Conservation (phyloP, 176 grass and related monocot species). For the Triticum timopheevii region DNA sequence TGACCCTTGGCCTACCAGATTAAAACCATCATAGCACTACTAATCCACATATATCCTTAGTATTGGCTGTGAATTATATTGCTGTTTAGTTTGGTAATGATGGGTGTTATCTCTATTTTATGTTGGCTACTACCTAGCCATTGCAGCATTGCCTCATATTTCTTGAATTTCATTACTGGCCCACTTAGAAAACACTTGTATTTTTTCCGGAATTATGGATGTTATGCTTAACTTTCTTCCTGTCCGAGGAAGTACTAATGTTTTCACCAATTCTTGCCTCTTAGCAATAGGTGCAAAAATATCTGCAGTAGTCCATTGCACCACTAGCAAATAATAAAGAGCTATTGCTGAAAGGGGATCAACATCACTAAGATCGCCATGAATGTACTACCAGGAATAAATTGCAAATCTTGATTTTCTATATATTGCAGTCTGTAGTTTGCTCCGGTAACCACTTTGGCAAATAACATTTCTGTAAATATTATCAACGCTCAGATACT, state of each 20-base stretch:
- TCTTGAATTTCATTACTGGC: neutral
- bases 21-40: neutral
- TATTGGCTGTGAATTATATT: neutral
- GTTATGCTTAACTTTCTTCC: neutral
- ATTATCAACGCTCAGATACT: neutral
- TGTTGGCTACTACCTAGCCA: neutral
- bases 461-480: neutral
- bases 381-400: neutral
- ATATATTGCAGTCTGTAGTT: neutral
- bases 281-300: neutral
- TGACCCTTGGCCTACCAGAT: neutral
- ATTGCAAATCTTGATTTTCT: constrained; percentile 2
- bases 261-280: neutral
- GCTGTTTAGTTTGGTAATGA: neutral
- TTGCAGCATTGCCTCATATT: neutral
- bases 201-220: neutral
- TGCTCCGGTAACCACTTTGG: neutral
- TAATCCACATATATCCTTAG: constrained; percentile 4
- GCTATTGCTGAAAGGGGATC: constrained; percentile 1
- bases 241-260: neutral
- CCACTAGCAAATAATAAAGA: neutral
- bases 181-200: neutral
- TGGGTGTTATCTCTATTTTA: neutral
- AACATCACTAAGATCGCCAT: constrained; percentile 16
- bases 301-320: neutral